Evolutionary conservation across 2,329 filamentous ascomycete species (phyloP), one percentile per base, ranked within the genome.

Genomic region (Colletotrichum melonis): DNA sequence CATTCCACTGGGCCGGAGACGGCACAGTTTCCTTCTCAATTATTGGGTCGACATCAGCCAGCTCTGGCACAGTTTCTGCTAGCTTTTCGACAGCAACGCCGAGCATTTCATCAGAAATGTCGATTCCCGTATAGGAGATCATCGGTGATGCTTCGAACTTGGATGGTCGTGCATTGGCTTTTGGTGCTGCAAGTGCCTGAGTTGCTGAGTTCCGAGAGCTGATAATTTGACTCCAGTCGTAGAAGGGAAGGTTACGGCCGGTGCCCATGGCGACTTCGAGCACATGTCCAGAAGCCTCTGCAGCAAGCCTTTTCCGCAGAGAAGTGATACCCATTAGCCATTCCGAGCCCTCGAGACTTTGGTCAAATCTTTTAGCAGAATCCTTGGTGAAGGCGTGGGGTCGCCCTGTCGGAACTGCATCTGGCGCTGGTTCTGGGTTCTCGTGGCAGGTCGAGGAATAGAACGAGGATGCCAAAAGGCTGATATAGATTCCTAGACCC

Each of bases 191-290:
- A 52, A 28, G 19, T 30, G 35, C 38, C 35, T 38, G n/a, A 7
- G 30, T 3, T 59, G 55, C n/a, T 28, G 30, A 28, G 5, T 32
- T 26, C 24, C 32, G 11, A 26, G 67, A 16, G 24, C 49, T 46
- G 8, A 65, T 24, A 24, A 75, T 24, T 4, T 57, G 26, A 14
- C 59, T 67, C 89, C 90, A 92, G 77, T 88, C 83, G 78, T 92
- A 92, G 79, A 87, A 90, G 52, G 85, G 83, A 19, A 92, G 78
- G 77, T 92, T 92, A 14, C 91, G 85, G 4, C 91, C 91, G 3
- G 90, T 91, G 22, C 91, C 91, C 69, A 92, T 86, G 22, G 90
- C 90, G 14, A 92, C 84, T 80, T 92, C 91, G 38, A 92, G 85
- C 14, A 92, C 90, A 78, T 91, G 83, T 2, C 91, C 91, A 0